Evolutionary conservation across 2,329 filamentous ascomycete genomes (phyloP).

Genomic region (Emericellopsis atlantica): DNA sequence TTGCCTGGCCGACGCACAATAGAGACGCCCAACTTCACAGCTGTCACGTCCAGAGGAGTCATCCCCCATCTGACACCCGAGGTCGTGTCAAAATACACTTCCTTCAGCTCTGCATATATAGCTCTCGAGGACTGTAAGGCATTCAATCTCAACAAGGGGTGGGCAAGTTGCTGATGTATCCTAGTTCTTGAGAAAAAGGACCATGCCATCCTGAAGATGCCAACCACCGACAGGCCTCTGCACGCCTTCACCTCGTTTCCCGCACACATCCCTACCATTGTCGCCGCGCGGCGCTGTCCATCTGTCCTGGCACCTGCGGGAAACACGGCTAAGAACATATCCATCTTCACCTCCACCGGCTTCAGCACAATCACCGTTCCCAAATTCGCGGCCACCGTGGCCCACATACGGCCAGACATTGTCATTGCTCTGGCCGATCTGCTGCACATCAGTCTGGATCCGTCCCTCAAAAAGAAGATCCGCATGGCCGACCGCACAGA

Average conservation of each 20-base stretch:
- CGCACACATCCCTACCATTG: slow-evolving; percentile 49
- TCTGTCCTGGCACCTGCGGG: slow-evolving; percentile 58
- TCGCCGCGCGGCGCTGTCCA: slow-evolving; percentile 68
- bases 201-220: slow-evolving; percentile 35
- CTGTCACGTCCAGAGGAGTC: slow-evolving; percentile 67
- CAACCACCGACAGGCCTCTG: slow-evolving; percentile 39
- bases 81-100: slow-evolving; percentile 52
- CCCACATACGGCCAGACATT: slow-evolving; percentile 65
- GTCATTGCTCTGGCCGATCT: slow-evolving; percentile 69
- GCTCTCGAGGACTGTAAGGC: slow-evolving; percentile 84
- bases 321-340: slow-evolving; percentile 59
- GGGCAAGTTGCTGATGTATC: not conserved
- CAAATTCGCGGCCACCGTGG: slow-evolving; percentile 55
- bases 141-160: slow-evolving; percentile 3
- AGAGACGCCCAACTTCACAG: slow-evolving; percentile 73
- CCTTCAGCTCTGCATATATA: slow-evolving; percentile 61
- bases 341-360: slow-evolving; percentile 76
- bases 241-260: slow-evolving; percentile 68
- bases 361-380: slow-evolving; percentile 59
- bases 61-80: slow-evolving; percentile 87
- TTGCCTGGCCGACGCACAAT: slow-evolving; percentile 52
- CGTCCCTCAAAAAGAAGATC: slow-evolving; percentile 58
- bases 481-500: slow-evolving; percentile 84
- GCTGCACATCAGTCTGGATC: slow-evolving; percentile 27
- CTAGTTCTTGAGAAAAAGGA: slow-evolving; percentile 41